A percentile compares a stretch with the other conserved stretches of the same genome.
Conservation (phyloP, 441 rosid species). For the Rhodomyrtus psidioides region DNA sequence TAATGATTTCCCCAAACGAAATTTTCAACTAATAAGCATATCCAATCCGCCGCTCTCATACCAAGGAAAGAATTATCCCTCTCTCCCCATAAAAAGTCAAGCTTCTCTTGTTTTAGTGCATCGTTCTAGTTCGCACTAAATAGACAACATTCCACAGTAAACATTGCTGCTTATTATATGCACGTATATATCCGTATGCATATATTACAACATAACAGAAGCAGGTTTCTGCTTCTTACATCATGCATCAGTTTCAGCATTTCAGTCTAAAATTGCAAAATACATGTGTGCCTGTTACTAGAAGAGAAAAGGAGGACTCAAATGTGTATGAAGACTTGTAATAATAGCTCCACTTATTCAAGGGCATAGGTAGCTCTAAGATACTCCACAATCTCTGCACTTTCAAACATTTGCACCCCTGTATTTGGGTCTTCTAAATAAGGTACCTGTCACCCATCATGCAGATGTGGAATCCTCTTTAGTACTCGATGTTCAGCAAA, state of each 20-base stretch:
- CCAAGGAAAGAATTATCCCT: not conserved
- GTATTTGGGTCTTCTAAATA: constrained; percentile 65
- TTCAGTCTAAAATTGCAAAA: not conserved
- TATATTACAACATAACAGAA: not conserved
- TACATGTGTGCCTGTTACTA: not conserved
- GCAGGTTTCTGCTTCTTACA: not conserved
- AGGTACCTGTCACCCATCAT: constrained; percentile 36
- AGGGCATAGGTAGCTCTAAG: constrained; percentile 57
- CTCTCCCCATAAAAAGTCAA: not conserved
- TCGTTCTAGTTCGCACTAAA: not conserved
- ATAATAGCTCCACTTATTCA: not conserved
- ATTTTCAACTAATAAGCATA: not conserved
- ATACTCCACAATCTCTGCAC: constrained; percentile 67
- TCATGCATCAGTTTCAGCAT: not conserved
- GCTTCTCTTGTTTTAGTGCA: not conserved
- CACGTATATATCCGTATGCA: too few relatives aligned
- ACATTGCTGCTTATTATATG: not conserved
- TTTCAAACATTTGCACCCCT: constrained; percentile 65
- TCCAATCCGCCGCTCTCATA: not conserved
- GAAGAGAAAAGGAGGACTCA: not conserved
- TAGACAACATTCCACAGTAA: not conserved
- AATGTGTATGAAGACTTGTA: not conserved
- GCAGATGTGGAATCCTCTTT: not conserved
- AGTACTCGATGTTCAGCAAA: not conserved
- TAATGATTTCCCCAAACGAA: not conserved